Conservation (phyloP, 495 filamentous ascomycete genomes). For the Baudoinia panamericana region DNA sequence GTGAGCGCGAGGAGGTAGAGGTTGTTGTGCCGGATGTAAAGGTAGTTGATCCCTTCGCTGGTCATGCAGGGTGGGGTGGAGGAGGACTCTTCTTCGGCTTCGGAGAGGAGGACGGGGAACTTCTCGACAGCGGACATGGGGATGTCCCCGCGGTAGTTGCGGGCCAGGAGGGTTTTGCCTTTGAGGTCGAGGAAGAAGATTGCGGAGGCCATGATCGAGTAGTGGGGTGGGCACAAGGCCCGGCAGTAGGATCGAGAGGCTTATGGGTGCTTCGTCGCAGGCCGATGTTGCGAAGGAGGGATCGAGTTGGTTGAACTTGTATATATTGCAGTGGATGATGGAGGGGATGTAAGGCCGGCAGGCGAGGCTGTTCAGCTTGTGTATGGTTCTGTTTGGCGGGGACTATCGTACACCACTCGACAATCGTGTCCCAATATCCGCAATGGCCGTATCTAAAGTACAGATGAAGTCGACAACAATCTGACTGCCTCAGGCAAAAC, state of each 20-base stretch:
- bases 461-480: background rate
- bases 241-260: too few relatives aligned
- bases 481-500: background rate
- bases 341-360: too few relatives aligned
- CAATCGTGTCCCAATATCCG: too few relatives aligned
- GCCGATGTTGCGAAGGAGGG: too few relatives aligned
- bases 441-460: too few relatives aligned
- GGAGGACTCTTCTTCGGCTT: slow-evolving; percentile 98
- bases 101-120: slow-evolving; percentile 90
- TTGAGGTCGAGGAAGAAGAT: slow-evolving; percentile 99
- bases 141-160: slow-evolving; percentile 97
- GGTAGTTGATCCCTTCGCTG: slow-evolving; percentile 98
- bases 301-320: too few relatives aligned
- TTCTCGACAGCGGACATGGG: slow-evolving; percentile 99
- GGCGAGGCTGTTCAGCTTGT: too few relatives aligned
- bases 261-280: too few relatives aligned
- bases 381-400: too few relatives aligned
- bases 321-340: too few relatives aligned
- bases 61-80: slow-evolving; percentile 98
- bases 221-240: slow-evolving; percentile 12
- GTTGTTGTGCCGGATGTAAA: slow-evolving; percentile 99
- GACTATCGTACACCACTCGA: too few relatives aligned
- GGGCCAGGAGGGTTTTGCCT: slow-evolving; percentile 99
- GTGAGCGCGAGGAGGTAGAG: slow-evolving; percentile 97
- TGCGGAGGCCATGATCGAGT: slow-evolving; percentile 71